Evolutionary conservation across 345 rosid genomes (phyloP).

Genomic region (Heritiera fomes): DNA sequence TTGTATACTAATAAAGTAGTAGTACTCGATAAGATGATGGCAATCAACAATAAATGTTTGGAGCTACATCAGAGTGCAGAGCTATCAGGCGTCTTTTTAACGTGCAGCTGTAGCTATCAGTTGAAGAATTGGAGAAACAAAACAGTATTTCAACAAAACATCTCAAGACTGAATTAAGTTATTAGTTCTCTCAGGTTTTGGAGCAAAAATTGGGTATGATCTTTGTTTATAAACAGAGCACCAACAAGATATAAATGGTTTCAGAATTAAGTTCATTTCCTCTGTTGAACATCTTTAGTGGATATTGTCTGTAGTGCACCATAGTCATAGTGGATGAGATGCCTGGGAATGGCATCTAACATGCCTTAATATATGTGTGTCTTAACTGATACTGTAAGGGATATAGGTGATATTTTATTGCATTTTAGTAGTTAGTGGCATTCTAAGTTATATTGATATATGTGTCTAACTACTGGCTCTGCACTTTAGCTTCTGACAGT

Average conservation of each 20-base stretch:
- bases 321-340: not conserved
- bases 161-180: not conserved
- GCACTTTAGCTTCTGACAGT: constrained; percentile 27
- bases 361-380: not conserved
- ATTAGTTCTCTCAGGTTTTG: not conserved
- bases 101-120: not conserved
- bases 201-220: not conserved
- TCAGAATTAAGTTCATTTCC: not conserved
- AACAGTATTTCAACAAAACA: not conserved
- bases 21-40: constrained; percentile 4
- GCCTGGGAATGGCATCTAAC: not conserved
- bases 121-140: not conserved
- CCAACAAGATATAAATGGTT: not conserved
- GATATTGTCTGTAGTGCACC: not conserved
- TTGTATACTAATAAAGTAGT: constrained; percentile 1
- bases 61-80: not conserved
- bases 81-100: not conserved
- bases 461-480: not conserved
- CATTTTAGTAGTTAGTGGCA: not conserved
- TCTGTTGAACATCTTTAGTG: not conserved
- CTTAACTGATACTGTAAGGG: not conserved
- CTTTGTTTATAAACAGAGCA: not conserved
- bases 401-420: not conserved
- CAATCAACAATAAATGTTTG: not conserved
- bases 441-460: not conserved